A percentile compares a stretch with the other conserved stretches of the same genome.
phyloP scores from a whole-genome alignment of 305 asterid species.

The Solanum hybrid region DNA sequence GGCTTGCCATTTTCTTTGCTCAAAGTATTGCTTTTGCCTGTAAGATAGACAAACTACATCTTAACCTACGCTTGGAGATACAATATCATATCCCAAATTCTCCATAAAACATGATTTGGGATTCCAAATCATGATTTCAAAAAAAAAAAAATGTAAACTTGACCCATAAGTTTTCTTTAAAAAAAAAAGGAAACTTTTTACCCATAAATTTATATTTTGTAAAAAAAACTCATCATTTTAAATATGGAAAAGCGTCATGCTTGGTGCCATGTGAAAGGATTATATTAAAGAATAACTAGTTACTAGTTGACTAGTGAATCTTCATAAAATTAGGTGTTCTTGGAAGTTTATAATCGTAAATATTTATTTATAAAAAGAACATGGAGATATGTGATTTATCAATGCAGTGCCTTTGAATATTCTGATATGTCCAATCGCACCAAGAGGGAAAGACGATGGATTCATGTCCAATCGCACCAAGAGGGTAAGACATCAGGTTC shows the following conservation, averaged over 20 bases:
- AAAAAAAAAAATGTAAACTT: neutral
- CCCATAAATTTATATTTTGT: neutral
- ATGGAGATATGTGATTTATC: neutral
- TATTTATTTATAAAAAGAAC: neutral
- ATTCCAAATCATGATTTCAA: neutral
- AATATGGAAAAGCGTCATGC: neutral
- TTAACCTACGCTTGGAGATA: neutral
- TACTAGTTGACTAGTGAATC: neutral
- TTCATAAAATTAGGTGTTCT: neutral
- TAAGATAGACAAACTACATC: slow-evolving; percentile 8
- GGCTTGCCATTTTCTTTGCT: slow-evolving; percentile 77
- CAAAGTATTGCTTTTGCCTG: slow-evolving; percentile 90
- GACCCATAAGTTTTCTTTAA: neutral
- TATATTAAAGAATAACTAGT: neutral
- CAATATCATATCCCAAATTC: neutral
- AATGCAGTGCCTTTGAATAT: neutral
- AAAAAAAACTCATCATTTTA: neutral
- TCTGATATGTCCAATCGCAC: neutral
- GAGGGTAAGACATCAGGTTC: too few species aligned
- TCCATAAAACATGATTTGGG: neutral
- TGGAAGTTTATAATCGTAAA: too few species aligned
- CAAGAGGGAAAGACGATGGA: too few species aligned
- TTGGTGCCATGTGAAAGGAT: neutral
- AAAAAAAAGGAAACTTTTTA: neutral
- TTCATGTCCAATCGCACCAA: too few species aligned